Conservation (phyloP, 495 filamentous ascomycete species). For the Aspergillus saccharolyticus region DNA sequence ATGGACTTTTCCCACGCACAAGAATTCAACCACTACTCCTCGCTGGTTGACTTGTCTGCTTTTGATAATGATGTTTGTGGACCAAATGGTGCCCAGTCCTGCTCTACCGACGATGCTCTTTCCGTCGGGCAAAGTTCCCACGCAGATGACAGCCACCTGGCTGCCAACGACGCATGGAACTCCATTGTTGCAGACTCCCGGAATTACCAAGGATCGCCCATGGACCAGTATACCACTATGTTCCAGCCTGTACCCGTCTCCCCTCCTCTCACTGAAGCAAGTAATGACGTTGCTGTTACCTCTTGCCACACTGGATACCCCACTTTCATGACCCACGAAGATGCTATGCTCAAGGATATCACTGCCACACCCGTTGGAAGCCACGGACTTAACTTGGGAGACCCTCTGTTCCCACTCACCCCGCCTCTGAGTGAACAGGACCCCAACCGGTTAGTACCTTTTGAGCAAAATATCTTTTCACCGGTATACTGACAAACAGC, state of each 20-base stretch:
- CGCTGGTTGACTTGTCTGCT: conserved; percentile 40
- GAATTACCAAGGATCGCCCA: conserved; percentile 36
- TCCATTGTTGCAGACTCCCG: conserved; percentile 34
- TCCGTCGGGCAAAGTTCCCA: conserved; percentile 41
- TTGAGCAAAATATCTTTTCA: neutral
- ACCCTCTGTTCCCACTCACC: conserved; percentile 39
- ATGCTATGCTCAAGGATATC: conserved; percentile 36
- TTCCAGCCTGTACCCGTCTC: conserved; percentile 41
- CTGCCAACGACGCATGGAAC: conserved; percentile 38
- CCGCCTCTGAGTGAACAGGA: conserved; percentile 42
- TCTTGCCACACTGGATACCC: conserved; percentile 41
- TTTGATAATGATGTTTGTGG: conserved; percentile 42
- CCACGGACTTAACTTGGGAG: conserved; percentile 39
- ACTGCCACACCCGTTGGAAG: conserved; percentile 30
- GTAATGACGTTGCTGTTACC: conserved; percentile 43
- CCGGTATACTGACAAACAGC: conserved; percentile 15
- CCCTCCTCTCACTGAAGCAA: conserved; percentile 43
- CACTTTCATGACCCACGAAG: conserved; percentile 37
- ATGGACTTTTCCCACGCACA: conserved; percentile 35
- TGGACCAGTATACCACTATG: conserved; percentile 37
- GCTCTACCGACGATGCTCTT: conserved; percentile 39
- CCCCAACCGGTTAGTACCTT: conserved; percentile 39
- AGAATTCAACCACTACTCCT: conserved; percentile 32
- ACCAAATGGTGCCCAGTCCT: conserved; percentile 29
- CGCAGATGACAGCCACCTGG: conserved; percentile 37